Evolutionary conservation across 2,329 filamentous ascomycete genomes (phyloP).

Genomic region (Drechslera avenae): DNA sequence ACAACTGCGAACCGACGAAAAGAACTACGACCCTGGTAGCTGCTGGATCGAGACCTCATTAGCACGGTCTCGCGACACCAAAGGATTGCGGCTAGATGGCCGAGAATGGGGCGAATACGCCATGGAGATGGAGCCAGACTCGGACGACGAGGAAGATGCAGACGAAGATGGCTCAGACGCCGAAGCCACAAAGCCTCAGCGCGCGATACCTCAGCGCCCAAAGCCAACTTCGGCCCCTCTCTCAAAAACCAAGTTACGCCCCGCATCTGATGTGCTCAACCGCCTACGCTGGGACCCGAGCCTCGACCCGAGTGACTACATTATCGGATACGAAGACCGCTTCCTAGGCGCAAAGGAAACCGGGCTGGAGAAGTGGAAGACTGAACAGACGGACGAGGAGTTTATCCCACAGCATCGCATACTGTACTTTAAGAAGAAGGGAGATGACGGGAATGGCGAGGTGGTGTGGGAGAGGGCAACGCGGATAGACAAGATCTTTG

Average conservation of each 20-base stretch:
- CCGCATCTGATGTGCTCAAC: conserved; percentile 53
- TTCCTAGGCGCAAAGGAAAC: conserved; percentile 58
- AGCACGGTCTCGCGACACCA: conserved; percentile 43
- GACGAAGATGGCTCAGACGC: conserved; percentile 20
- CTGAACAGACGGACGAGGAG: conserved; percentile 60
- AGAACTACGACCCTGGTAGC: conserved; percentile 42
- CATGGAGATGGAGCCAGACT: conserved; percentile 49
- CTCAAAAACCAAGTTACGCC: conserved; percentile 39
- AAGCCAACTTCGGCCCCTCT: conserved; percentile 27
- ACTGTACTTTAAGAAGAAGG: conserved; percentile 54
- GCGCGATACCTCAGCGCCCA: conserved; percentile 25
- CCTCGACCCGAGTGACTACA: conserved; percentile 53
- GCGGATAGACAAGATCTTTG: conserved; percentile 56
- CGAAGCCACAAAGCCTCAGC: conserved; percentile 7
- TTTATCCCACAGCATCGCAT: conserved; percentile 63
- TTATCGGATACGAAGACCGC: conserved; percentile 61
- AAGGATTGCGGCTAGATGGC: conserved; percentile 53
- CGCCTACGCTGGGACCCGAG: conserved; percentile 58
- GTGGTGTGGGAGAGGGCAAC: conserved; percentile 58
- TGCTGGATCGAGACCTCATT: conserved; percentile 46
- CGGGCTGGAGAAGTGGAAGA: conserved; percentile 57
- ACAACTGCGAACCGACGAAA: conserved; percentile 42
- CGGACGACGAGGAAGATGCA: conserved; percentile 39
- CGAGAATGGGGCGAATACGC: conserved; percentile 59
- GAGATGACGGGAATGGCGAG: conserved; percentile 32